phyloP scores from a whole-genome alignment of 2,329 filamentous ascomycete genomes.

The Aspergillus pseudoviridinutans region DNA sequence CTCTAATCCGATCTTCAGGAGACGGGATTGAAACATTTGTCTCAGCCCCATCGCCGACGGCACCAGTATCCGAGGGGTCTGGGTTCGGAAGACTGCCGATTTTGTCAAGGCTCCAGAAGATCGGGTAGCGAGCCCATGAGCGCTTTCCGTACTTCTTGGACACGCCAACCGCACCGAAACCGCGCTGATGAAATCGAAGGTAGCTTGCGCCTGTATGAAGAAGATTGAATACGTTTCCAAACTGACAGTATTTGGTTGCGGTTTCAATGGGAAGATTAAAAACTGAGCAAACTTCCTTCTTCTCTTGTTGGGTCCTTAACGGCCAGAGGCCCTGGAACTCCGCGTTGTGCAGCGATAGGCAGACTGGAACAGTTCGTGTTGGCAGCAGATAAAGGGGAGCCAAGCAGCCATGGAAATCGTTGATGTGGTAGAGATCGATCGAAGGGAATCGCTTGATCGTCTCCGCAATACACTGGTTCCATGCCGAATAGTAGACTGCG shows the following conservation, averaged over 20 bases:
- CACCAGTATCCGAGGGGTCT: conserved; percentile 59
- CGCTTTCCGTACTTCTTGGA: conserved; percentile 66
- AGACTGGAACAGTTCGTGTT: conserved; percentile 56
- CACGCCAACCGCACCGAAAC: conserved; percentile 65
- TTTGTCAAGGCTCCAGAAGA: conserved; percentile 63
- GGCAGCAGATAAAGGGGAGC: conserved; percentile 64
- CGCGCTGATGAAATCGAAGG: conserved; percentile 62
- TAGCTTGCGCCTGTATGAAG: conserved; percentile 63
- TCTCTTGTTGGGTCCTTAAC: conserved; percentile 59
- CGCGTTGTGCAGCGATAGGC: conserved; percentile 64
- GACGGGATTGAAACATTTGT: conserved; percentile 51
- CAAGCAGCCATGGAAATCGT: conserved; percentile 61
- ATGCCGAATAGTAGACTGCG: conserved; percentile 66
- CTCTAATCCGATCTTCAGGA: conserved; percentile 51
- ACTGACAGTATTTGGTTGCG: conserved; percentile 61
- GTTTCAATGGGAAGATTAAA: conserved; percentile 58
- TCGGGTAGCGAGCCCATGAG: conserved; percentile 64
- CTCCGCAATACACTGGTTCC: conserved; percentile 67
- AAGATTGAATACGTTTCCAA: conserved; percentile 66
- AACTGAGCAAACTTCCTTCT: conserved; percentile 60
- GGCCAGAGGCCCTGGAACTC: conserved; percentile 68
- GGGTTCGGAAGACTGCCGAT: conserved; percentile 63
- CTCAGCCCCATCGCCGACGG: conserved; percentile 44
- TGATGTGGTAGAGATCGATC: conserved; percentile 62
- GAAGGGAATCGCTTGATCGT: conserved; percentile 59